Conservation (phyloP, 805 yeast species). For the Nakazawaea peltata region DNA sequence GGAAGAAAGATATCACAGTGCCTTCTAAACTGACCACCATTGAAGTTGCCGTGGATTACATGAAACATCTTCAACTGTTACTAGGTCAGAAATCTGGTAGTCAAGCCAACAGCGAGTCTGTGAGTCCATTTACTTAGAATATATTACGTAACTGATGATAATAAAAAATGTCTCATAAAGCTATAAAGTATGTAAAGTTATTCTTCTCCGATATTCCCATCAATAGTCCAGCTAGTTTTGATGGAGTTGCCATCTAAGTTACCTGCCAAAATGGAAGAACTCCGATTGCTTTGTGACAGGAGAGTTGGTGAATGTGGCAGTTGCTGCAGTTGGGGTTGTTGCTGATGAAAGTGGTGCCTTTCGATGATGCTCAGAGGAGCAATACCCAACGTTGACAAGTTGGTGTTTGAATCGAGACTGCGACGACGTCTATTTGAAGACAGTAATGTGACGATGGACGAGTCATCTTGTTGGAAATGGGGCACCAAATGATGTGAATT, state of each 20-base stretch:
- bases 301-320: slow-evolving; percentile 7
- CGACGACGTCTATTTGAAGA: slow-evolving; percentile 24
- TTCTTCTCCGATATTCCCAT: slow-evolving; percentile 3
- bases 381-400: slow-evolving; percentile 60
- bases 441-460: slow-evolving; percentile 25
- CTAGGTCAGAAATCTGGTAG: slow-evolving; percentile 9
- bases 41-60: slow-evolving; percentile 75
- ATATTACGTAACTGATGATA: background rate
- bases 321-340: no score
- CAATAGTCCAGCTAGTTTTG: slow-evolving; percentile 7
- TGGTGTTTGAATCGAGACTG: slow-evolving; percentile 36
- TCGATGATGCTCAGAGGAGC: slow-evolving; percentile 71
- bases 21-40: slow-evolving; percentile 95
- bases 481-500: no score
- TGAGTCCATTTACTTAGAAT: slow-evolving; percentile 16
- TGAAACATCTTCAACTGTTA: slow-evolving; percentile 37
- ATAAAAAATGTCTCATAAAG: background rate
- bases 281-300: background rate
- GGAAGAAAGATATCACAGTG: slow-evolving; percentile 49
- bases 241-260: slow-evolving; percentile 3
- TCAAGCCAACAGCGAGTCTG: slow-evolving; percentile 17
- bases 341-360: slow-evolving; percentile 18
- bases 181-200: no score
- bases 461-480: slow-evolving; percentile 20
- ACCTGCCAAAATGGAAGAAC: no score